phyloP scores from a whole-genome alignment of 2,329 filamentous ascomycete species.

The Coniochaeta ligniaria region DNA sequence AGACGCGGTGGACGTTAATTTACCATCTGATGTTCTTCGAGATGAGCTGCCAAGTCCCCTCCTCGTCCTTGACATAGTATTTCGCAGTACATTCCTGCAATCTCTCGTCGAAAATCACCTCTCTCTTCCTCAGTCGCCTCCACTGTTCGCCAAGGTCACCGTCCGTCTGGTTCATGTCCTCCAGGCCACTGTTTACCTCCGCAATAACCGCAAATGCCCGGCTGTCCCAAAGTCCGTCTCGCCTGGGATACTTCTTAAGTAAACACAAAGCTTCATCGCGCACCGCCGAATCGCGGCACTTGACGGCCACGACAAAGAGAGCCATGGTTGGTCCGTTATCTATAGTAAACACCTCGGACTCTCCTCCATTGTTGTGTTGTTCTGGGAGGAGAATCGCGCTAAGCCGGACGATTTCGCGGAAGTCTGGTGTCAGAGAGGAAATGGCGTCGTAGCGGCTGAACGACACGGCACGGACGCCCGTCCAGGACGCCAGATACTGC shows the following conservation, averaged over 20 bases:
- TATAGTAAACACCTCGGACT: constrained; percentile 32
- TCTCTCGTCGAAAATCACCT: constrained; percentile 29
- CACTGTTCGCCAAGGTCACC: constrained; percentile 28
- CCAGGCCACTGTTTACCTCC: constrained; percentile 27
- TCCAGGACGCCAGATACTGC: constrained; percentile 33
- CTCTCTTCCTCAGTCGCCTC: constrained; percentile 27
- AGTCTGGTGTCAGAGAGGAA: constrained; percentile 30
- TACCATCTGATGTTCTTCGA: not conserved
- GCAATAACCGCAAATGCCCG: constrained; percentile 26
- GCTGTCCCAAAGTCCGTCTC: constrained; percentile 36
- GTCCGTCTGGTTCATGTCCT: constrained; percentile 22
- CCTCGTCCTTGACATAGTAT: constrained; percentile 4
- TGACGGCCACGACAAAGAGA: constrained; percentile 31
- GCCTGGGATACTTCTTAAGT: constrained; percentile 30
- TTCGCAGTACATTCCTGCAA: not conserved
- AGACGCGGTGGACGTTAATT: not conserved
- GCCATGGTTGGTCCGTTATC: constrained; percentile 39
- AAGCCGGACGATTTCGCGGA: constrained; percentile 31
- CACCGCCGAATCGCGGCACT: constrained; percentile 29
- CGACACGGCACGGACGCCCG: constrained; percentile 29
- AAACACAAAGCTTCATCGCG: constrained; percentile 32
- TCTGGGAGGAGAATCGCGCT: constrained; percentile 26
- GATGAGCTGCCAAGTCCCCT: not conserved
- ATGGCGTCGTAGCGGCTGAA: constrained; percentile 28
- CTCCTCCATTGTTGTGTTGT: constrained; percentile 13